A percentile compares a stretch with the other conserved stretches of the same genome.
These are phyloP conservation scores for Mallotus repandus DNA, from an alignment of 441 rosid genomes.

Conservation along the genomic window DNA sequence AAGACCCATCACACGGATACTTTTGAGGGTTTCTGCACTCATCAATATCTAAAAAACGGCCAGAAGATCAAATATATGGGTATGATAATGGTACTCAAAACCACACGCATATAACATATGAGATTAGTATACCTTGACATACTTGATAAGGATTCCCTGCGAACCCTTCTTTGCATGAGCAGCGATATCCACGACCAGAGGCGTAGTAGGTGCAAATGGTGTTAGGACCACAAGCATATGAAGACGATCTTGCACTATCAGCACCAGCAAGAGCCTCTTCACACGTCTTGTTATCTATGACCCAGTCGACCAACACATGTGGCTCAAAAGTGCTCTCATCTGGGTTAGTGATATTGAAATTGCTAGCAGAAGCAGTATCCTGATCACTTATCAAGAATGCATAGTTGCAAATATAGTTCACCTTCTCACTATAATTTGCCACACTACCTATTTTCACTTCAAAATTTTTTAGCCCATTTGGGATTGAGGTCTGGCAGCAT, in stretches of 20 bases:
- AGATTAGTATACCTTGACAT: slow-evolving; percentile 17
- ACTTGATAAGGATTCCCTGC: slow-evolving; percentile 27
- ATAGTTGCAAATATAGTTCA: slow-evolving; percentile 24
- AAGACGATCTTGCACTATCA: background rate
- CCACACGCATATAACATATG: background rate
- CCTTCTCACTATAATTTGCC: slow-evolving; percentile 12
- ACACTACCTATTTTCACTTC: background rate
- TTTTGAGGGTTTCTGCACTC: background rate
- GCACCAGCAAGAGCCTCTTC: background rate
- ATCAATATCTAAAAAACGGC: background rate
- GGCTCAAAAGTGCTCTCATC: background rate
- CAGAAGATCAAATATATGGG: background rate
- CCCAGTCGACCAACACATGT: slow-evolving; percentile 13
- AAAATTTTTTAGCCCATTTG: slow-evolving; percentile 16
- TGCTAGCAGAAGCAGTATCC: background rate
- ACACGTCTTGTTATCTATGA: slow-evolving; percentile 7
- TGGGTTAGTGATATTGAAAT: background rate
- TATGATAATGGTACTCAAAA: background rate
- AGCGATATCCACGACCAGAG: slow-evolving; percentile 16
- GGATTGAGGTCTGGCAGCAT: slow-evolving; percentile 35
- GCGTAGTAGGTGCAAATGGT: background rate
- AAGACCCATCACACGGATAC: background rate
- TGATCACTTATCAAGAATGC: slow-evolving; percentile 27
- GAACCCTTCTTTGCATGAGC: slow-evolving; percentile 17
- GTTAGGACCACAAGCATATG: slow-evolving; percentile 3